These are phyloP conservation scores for Venturia aucupariae DNA, from an alignment of 2,329 filamentous ascomycete genomes.

Conservation along the genomic window DNA sequence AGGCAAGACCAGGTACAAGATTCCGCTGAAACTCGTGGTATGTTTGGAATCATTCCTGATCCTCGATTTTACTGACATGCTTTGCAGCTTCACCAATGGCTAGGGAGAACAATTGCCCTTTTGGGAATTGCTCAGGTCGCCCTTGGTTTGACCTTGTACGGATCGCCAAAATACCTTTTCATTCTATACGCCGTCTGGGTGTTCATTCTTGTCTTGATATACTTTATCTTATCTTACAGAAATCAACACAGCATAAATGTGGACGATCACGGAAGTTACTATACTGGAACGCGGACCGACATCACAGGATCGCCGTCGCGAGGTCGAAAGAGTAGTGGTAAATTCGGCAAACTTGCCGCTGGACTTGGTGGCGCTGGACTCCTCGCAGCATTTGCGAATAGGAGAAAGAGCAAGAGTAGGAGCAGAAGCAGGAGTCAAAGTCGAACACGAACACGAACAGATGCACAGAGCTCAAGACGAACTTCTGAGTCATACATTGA, in stretches of 20 bases:
- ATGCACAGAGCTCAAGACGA: constrained; percentile 28
- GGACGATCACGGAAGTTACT: constrained; percentile 49
- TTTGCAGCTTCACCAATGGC: constrained; percentile 74
- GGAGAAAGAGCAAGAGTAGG: constrained; percentile 21
- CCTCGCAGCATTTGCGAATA: constrained; percentile 39
- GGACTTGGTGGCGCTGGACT: constrained; percentile 50
- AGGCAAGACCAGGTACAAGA: constrained; percentile 42
- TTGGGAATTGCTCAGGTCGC: constrained; percentile 82
- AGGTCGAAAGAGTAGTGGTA: constrained; percentile 30
- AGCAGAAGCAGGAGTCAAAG: constrained; percentile 33
- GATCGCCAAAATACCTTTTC: constrained; percentile 76
- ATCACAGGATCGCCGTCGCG: constrained; percentile 35
- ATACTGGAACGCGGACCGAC: constrained; percentile 45
- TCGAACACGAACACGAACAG: constrained; percentile 21
- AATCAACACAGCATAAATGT: constrained; percentile 46
- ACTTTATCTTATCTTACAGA: constrained; percentile 72
- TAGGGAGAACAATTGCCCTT: constrained; percentile 67
- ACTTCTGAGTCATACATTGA: constrained; percentile 23
- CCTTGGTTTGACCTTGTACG: constrained; percentile 82
- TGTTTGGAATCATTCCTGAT: constrained; percentile 18
- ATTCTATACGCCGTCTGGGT: constrained; percentile 77
- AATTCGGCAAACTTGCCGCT: constrained; percentile 40
- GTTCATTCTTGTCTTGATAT: constrained; percentile 60
- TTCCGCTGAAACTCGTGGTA: constrained; percentile 51
- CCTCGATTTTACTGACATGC: neutral